Percentiles rank a stretch among this genome's conserved stretches.
phyloP scores from a whole-genome alignment of 192 early-diverging fungal genomes.

The Backusella parvicylindrica region DNA sequence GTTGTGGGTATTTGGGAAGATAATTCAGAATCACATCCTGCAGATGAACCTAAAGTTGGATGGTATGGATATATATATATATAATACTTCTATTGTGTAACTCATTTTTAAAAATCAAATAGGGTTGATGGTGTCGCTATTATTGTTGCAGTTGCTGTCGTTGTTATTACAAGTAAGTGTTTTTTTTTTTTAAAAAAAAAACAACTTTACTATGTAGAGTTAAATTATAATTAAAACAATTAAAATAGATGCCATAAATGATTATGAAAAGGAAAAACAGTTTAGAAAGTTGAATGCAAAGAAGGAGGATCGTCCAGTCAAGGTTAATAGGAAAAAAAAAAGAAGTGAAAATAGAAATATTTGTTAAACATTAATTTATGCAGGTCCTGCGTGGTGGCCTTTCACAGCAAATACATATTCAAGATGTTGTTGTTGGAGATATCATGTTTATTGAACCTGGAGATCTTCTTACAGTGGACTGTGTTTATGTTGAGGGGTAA shows the following conservation, averaged over 20 bases:
- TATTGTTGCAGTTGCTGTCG: slow-evolving; percentile 78
- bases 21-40: slow-evolving; percentile 53
- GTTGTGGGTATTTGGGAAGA: slow-evolving; percentile 86
- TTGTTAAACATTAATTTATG: background rate
- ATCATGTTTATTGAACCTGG: slow-evolving; percentile 83
- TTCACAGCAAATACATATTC: slow-evolving; percentile 69
- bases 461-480: slow-evolving; percentile 95
- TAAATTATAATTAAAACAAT: background rate
- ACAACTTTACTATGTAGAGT: background rate
- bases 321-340: slow-evolving; percentile 32
- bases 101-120: background rate
- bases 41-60: slow-evolving; percentile 72
- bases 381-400: slow-evolving; percentile 70
- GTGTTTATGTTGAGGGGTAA: slow-evolving; percentile 66
- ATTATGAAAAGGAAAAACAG: slow-evolving; percentile 87
- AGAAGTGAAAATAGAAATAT: background rate
- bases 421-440: slow-evolving; percentile 89
- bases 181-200: background rate
- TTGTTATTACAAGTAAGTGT: slow-evolving; percentile 71
- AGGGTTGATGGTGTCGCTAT: slow-evolving; percentile 75
- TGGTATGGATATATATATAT: slow-evolving; percentile 46
- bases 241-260: slow-evolving; percentile 71
- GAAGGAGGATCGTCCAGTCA: slow-evolving; percentile 80
- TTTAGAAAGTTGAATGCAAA: slow-evolving; percentile 85
- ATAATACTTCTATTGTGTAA: background rate